Evolutionary conservation across 2,329 filamentous ascomycete genomes (phyloP).

Genomic region (Cyphellophora europaea): DNA sequence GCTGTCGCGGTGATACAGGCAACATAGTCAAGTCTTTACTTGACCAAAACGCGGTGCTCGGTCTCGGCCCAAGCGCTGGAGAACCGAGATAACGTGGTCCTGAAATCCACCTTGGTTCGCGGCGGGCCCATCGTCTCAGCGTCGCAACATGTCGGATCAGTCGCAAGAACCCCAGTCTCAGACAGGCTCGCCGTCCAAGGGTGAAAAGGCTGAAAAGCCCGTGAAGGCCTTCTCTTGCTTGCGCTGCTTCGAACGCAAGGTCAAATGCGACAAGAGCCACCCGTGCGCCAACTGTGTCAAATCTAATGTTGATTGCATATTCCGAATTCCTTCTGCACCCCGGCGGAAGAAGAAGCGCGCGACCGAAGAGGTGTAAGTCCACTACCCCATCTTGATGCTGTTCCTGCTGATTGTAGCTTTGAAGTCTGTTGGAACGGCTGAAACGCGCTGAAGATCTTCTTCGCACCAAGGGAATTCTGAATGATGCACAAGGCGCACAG

Average conservation of each 20-base stretch:
- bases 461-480: slow-evolving; percentile 14
- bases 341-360: slow-evolving; percentile 20
- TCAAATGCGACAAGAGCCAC: slow-evolving; percentile 29
- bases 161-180: neutral
- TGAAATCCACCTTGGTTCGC: no score
- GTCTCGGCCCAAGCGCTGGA: no score
- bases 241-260: slow-evolving; percentile 27
- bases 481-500: slow-evolving; percentile 7
- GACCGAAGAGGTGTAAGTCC: slow-evolving; percentile 13
- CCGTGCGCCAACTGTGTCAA: slow-evolving; percentile 38
- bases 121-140: no score
- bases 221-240: slow-evolving; percentile 17
- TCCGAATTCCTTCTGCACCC: slow-evolving; percentile 19
- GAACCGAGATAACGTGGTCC: no score
- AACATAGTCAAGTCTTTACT: no score
- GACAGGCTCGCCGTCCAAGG: neutral
- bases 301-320: slow-evolving; percentile 27
- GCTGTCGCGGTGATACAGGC: no score
- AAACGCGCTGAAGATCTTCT: slow-evolving; percentile 18
- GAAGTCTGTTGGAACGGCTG: slow-evolving; percentile 13
- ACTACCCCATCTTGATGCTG: no score
- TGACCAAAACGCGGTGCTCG: no score
- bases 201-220: slow-evolving; percentile 3
- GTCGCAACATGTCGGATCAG: no score
- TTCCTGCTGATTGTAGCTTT: no score